Evolutionary conservation across 2,329 filamentous ascomycete species (phyloP).

Genomic region (Sarocladiaceae sp.): DNA sequence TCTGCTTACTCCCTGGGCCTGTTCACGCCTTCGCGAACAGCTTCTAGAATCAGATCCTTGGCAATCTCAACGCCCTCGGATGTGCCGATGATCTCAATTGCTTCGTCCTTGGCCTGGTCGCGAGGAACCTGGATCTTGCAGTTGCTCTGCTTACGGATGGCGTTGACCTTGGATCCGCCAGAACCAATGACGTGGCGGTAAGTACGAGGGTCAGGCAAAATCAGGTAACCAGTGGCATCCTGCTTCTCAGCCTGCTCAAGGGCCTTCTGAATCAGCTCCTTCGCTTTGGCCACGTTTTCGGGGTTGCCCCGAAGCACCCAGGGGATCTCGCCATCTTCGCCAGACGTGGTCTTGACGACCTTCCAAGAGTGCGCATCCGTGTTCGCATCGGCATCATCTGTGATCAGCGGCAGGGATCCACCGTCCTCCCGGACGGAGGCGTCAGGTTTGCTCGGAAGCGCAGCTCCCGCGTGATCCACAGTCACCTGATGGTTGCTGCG

Average conservation of each 20-base stretch:
- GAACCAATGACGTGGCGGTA: conserved; percentile 90
- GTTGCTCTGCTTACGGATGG: conserved; percentile 85
- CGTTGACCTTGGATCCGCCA: conserved; percentile 86
- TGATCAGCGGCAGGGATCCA: conserved; percentile 79
- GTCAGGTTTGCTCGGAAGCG: conserved; percentile 66
- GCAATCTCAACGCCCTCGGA: conserved; percentile 81
- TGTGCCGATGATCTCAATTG: conserved; percentile 83
- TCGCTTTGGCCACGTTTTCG: conserved; percentile 79
- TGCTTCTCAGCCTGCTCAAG: conserved; percentile 68
- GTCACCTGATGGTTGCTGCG: conserved; percentile 83
- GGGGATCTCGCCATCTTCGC: conserved; percentile 70
- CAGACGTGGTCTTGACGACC: conserved; percentile 59
- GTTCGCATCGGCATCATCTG: conserved; percentile 67
- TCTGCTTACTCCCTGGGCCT: conserved; percentile 28
- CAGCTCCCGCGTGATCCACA: conserved; percentile 83
- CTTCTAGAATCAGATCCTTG: conserved; percentile 81
- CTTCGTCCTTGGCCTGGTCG: conserved; percentile 69
- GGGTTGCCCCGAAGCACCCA: conserved; percentile 81
- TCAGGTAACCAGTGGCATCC: conserved; percentile 77
- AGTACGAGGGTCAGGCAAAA: conserved; percentile 82
- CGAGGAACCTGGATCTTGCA: conserved; percentile 93
- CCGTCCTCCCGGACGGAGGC: conserved; percentile 52
- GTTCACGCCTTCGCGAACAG: conserved; percentile 60
- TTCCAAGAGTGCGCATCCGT: conserved; percentile 79
- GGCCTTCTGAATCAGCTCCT: conserved; percentile 66